Base-by-base conservation (phyloP, 768 basidiomycete genomes). In the Collybiopsis luxurians region DNA sequence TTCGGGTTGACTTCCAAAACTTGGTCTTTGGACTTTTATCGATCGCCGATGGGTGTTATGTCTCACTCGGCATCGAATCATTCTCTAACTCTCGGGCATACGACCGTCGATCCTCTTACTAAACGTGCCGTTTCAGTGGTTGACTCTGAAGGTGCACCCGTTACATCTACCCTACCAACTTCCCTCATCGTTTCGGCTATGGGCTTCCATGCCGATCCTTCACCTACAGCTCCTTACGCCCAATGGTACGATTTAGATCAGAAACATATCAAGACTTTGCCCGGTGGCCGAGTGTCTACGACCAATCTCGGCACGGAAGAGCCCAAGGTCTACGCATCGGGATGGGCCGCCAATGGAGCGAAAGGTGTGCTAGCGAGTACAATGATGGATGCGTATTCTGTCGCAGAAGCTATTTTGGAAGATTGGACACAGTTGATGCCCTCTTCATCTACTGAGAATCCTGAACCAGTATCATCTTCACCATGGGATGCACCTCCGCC, bases 301-400 rank as follows among this genome's bases (percentile, higher is more conserved):
- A 60, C 4, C 63, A 64, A 1, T 53, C 68, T 86, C 36, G 78
- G 75, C 36, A 83, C 83, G 57, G 50, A 23, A 4, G 50, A 51
- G 23, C 50, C 50, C 38, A 51, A 51, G 17, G 76, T 95, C n/a
- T 99, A 97, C 66, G 89, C 92, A 1, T 87, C 91, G 1, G 96
- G 96, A 10, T 99, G 97, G 97, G 88, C 92, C 2, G 88, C 92
- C 2, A 85, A 82, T 2, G 96, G 96, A 34, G 95, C 97, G 0
- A 87, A 84, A 52, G 95, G 95, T 10, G 95, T 98, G 12, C 78
- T 98, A 44, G 95, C 93, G 1, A 79, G 87, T 2, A 97, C 97
- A 31, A 94, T 99, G 94, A 84, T 92, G 70, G 82, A 97, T 66
- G 91, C 95, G 21, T 93, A 94, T 66, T 78, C 80, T 2, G 85